phyloP scores from a whole-genome alignment of 805 yeast genomes.

The Nadsonia fulvescens region DNA sequence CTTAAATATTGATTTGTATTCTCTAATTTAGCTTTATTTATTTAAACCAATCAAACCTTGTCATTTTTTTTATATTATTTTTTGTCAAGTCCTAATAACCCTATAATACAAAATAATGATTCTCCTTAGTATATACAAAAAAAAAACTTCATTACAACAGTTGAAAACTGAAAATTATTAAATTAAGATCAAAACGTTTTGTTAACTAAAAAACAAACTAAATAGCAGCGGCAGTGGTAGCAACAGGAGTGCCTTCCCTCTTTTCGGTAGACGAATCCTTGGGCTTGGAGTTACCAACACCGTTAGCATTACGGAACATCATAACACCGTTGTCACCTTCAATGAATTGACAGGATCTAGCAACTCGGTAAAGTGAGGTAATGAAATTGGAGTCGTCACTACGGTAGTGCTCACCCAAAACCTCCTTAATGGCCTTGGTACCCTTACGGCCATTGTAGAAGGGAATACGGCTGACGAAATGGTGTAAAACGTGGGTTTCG shows the following conservation, averaged over 20 bases:
- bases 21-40: no score
- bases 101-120: no score
- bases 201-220: neutral
- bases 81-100: no score
- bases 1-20: no score
- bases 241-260: no score
- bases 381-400: constrained; percentile 57
- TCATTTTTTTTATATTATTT: no score
- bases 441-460: constrained; percentile 67
- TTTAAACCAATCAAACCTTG: no score
- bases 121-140: no score
- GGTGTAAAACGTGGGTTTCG: constrained; percentile 82
- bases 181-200: constrained; percentile 1
- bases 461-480: constrained; percentile 68
- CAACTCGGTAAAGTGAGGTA: constrained; percentile 35
- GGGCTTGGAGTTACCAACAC: no score
- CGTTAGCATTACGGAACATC: constrained; percentile 62
- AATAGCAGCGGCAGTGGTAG: neutral
- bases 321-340: constrained; percentile 48
- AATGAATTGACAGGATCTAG: constrained; percentile 52
- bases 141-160: no score
- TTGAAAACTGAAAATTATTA: constrained; percentile 1
- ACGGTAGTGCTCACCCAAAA: constrained; percentile 69
- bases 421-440: constrained; percentile 59
- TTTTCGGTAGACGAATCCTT: no score